phyloP scores from a whole-genome alignment of 306 rosid genomes.

The Trifolium pratense region DNA sequence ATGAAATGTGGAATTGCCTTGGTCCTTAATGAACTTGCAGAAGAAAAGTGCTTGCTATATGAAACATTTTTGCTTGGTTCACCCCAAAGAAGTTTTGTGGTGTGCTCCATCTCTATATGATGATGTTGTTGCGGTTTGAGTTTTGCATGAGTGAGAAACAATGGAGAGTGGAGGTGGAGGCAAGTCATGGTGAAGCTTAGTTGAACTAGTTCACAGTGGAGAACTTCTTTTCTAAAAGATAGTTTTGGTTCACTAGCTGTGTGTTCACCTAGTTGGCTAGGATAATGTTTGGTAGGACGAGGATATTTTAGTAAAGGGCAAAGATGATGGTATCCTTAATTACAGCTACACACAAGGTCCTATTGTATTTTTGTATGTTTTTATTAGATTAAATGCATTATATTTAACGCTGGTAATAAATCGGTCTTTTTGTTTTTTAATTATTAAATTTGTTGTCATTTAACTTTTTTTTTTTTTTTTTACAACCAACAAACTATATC shows the following conservation, averaged over 20 bases:
- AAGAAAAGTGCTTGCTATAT: constrained; percentile 33
- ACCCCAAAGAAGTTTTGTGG: constrained; percentile 40
- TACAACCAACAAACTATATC: no score
- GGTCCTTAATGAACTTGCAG: constrained; percentile 30
- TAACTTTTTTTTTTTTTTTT: no score
- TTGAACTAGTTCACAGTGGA: constrained; percentile 35
- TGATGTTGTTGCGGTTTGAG: constrained; percentile 41
- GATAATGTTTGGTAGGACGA: constrained; percentile 39
- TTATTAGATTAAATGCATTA: no score
- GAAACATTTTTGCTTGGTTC: constrained; percentile 19
- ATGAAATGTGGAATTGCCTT: constrained; percentile 52
- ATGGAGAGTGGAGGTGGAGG: constrained; percentile 46
- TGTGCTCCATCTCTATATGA: constrained; percentile 10
- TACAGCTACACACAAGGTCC: background rate
- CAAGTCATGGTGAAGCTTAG: constrained; percentile 48
- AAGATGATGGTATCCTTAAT: background rate
- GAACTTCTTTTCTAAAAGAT: constrained; percentile 15
- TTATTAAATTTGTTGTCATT: no score
- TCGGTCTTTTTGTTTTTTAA: no score
- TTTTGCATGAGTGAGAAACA: constrained; percentile 40
- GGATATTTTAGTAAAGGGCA: background rate
- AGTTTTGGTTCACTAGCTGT: background rate
- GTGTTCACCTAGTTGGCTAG: background rate
- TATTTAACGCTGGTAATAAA: no score
- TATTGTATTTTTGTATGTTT: background rate